Evolutionary conservation across 768 basidiomycete genomes (phyloP).

Genomic region (Termitomyces sp.): DNA sequence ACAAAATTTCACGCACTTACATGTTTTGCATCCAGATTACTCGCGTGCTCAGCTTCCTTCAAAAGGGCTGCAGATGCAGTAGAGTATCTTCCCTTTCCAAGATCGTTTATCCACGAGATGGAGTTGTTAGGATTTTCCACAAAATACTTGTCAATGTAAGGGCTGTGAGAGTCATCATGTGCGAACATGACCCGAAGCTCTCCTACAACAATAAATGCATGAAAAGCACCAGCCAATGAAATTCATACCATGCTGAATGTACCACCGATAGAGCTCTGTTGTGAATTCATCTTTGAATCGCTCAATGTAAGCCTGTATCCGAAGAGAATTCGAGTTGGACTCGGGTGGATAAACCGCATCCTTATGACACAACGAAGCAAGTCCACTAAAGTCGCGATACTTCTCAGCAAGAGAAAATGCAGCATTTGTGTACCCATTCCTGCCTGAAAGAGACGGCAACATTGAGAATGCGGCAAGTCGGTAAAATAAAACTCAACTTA

Average conservation of each 20-base stretch:
- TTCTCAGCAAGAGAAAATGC: conserved; percentile 84
- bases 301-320: conserved; percentile 70
- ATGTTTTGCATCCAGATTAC: conserved; percentile 67
- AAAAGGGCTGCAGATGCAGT: conserved; percentile 61
- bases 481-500: conserved; percentile 30
- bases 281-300: conserved; percentile 81
- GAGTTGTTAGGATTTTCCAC: conserved; percentile 46
- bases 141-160: conserved; percentile 73
- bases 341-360: conserved; percentile 57
- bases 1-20: conserved; percentile 36
- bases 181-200: conserved; percentile 80
- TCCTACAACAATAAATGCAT: conserved; percentile 35
- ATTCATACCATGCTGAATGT: conserved; percentile 73
- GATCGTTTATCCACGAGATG: conserved; percentile 85
- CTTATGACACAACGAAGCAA: conserved; percentile 80
- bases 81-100: conserved; percentile 62
- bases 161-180: conserved; percentile 56
- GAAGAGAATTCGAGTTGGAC: conserved; percentile 54
- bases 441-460: conserved; percentile 36
- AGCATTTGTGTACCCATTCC: conserved; percentile 54
- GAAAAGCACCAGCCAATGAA: not conserved
- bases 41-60: conserved; percentile 50
- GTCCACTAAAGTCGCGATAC: conserved; percentile 78
- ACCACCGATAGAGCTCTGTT: conserved; percentile 88
- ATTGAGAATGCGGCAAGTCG: not conserved